Conservation (phyloP, 345 rosid species). For the Boechera stricta region DNA sequence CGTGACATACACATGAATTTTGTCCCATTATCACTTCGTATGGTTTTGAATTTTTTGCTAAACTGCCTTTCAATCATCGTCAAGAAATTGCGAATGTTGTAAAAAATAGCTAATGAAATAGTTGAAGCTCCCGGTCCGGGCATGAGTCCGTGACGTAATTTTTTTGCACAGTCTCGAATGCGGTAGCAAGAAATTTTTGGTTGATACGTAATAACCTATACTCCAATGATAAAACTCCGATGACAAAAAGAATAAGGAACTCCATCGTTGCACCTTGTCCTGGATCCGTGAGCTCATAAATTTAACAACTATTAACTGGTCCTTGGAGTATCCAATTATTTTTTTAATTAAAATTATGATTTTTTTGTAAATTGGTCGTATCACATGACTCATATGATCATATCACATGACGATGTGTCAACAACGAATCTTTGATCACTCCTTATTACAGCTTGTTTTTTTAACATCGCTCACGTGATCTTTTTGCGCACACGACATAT, state of each 20-base stretch:
- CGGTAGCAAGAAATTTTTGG: too few species aligned
- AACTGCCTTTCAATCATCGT: too few species aligned
- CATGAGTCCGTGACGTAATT: background rate
- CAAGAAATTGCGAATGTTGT: too few species aligned
- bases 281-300: slow-evolving; percentile 16
- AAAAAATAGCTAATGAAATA: background rate
- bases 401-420: slow-evolving; percentile 32
- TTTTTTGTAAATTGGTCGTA: slow-evolving; percentile 12
- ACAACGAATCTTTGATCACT: slow-evolving; percentile 39
- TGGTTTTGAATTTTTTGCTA: too few species aligned
- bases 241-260: background rate
- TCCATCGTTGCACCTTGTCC: background rate
- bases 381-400: slow-evolving; percentile 42
- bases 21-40: too few species aligned
- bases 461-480: slow-evolving; percentile 38
- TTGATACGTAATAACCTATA: too few species aligned
- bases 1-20: too few species aligned
- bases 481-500: slow-evolving; percentile 18
- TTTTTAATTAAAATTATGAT: slow-evolving; percentile 2
- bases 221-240: background rate
- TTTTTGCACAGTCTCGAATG: too few species aligned
- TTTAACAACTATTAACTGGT: slow-evolving; percentile 22
- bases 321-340: slow-evolving; percentile 13
- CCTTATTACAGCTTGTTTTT: slow-evolving; percentile 22
- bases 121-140: background rate